Base-by-base conservation (phyloP, 176 grass and related monocot genomes). In the Aegilops tauschii region DNA sequence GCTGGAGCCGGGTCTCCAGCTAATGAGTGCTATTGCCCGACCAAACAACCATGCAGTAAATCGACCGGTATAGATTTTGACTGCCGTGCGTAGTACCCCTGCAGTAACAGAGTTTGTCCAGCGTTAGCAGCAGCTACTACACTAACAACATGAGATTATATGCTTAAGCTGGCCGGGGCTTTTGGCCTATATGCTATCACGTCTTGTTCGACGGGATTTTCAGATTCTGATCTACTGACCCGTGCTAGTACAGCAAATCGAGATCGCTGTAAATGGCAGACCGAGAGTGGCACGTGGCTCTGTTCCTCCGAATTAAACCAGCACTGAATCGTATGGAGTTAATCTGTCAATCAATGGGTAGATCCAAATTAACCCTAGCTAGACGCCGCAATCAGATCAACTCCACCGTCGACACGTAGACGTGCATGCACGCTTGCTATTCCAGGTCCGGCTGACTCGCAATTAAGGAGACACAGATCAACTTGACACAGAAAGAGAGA, bases 351-450 rank as follows among this genome's bases (percentile, higher is more conserved):
- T 75, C 30, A 29, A 31, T 79, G 76, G 9, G 20, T 80, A 62
- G 25, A 80, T 79, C 36, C 67, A 36, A 86, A 14, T 12, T 40
- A 27, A 72, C 64, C 20, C 8, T 36, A 35, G 65, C 65, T 18
- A 81, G n/a, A 18, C 21, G 31, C 10, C 21, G 71, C 21, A 73
- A 45, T 45, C 0, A 18, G 23, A 45, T 65, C 2, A 29, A 18
- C 61, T 21, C 25, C 61, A 12, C 36, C 27, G 25, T 52, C 77
- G 20, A 85, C 77, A 80, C 77, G 59, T 90, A 59, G 79, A 86
- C 65, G 79, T 86, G 79, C 84, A 47, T 11, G 74, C 80, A 83
- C 89, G 61, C 74, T 65, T 71, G 52, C 49, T 11, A 72, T 47
- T 42, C 39, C 39, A 42, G 37, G 36, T 49, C 77, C 49, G 9